phyloP scores from a whole-genome alignment of 2,329 filamentous ascomycete species.

The Talaromyces marneffei region DNA sequence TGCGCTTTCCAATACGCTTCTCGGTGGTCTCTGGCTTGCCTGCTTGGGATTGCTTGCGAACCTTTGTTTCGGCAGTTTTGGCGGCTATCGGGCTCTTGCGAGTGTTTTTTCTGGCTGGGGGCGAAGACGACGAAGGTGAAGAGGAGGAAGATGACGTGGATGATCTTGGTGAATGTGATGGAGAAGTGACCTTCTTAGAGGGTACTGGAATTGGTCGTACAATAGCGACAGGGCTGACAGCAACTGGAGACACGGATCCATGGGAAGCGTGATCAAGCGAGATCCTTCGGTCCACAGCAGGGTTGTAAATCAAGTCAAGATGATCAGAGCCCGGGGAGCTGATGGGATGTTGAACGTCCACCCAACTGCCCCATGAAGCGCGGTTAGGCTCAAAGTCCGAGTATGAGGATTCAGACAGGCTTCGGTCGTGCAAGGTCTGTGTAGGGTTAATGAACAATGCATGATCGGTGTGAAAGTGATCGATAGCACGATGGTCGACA shows the following conservation, averaged over 20 bases:
- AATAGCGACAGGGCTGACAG: slow-evolving; percentile 62
- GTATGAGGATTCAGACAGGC: slow-evolving; percentile 76
- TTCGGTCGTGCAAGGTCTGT: slow-evolving; percentile 82
- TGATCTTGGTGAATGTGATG: slow-evolving; percentile 55
- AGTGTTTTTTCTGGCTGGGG: slow-evolving; percentile 59
- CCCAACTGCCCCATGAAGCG: slow-evolving; percentile 66
- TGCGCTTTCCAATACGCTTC: slow-evolving; percentile 88
- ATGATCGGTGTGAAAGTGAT: slow-evolving; percentile 52
- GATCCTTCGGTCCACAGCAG: slow-evolving; percentile 34
- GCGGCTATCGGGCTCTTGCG: slow-evolving; percentile 69
- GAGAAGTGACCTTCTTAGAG: slow-evolving; percentile 45
- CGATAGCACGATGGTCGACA: slow-evolving; percentile 70
- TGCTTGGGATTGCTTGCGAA: slow-evolving; percentile 65
- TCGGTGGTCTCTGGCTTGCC: slow-evolving; percentile 78
- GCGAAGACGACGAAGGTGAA: slow-evolving; percentile 59
- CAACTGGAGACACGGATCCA: slow-evolving; percentile 40
- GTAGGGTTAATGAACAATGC: slow-evolving; percentile 83
- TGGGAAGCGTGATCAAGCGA: slow-evolving; percentile 40
- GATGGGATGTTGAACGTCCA: slow-evolving; percentile 73
- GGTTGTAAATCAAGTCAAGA: slow-evolving; percentile 50
- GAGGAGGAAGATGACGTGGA: slow-evolving; percentile 53
- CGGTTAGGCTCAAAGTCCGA: slow-evolving; percentile 60
- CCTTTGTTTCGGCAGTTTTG: slow-evolving; percentile 78
- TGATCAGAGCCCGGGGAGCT: slow-evolving; percentile 80
- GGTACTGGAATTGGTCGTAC: slow-evolving; percentile 59